Evolutionary conservation across 2,329 filamentous ascomycete genomes (phyloP).

Genomic region (Penicillium verrucosum): DNA sequence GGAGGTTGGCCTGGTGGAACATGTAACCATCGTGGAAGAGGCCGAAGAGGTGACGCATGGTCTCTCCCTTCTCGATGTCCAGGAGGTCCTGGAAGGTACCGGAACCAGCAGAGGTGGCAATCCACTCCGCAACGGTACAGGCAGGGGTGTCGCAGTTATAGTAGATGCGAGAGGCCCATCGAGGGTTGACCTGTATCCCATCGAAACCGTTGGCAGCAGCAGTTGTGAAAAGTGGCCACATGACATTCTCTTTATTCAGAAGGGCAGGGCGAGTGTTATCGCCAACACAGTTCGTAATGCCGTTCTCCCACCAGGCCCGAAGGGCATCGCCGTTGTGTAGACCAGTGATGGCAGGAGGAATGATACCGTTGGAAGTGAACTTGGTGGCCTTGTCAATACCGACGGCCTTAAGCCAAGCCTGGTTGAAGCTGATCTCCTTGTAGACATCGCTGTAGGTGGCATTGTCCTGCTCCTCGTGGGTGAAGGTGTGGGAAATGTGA

Average conservation of each 20-base stretch:
- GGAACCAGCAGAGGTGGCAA: constrained; percentile 55
- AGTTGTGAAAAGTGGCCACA: constrained; percentile 56
- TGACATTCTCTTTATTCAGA: constrained; percentile 51
- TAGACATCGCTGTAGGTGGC: constrained; percentile 56
- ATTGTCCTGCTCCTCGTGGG: constrained; percentile 58
- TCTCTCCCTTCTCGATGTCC: constrained; percentile 50
- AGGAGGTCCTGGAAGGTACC: constrained; percentile 55
- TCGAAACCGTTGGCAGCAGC: constrained; percentile 52
- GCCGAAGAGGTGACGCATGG: constrained; percentile 56
- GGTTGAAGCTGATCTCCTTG: constrained; percentile 60
- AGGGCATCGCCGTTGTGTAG: constrained; percentile 63
- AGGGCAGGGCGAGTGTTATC: constrained; percentile 60
- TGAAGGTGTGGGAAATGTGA: constrained; percentile 62
- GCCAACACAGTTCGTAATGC: constrained; percentile 60
- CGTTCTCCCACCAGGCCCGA: constrained; percentile 57
- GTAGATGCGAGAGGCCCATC: constrained; percentile 62
- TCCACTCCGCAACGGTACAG: constrained; percentile 61
- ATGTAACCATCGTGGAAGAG: constrained; percentile 58
- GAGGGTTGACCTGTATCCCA: constrained; percentile 57
- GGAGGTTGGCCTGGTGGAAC: constrained; percentile 64
- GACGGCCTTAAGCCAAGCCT: constrained; percentile 56
- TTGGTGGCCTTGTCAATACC: constrained; percentile 47
- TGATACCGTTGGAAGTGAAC: constrained; percentile 55
- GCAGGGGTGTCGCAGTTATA: constrained; percentile 60
- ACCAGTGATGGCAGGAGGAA: constrained; percentile 63